Evolutionary conservation across 2,329 filamentous ascomycete species (phyloP), one percentile per base, ranked within the genome.

Genomic region (Claviceps spartinae): DNA sequence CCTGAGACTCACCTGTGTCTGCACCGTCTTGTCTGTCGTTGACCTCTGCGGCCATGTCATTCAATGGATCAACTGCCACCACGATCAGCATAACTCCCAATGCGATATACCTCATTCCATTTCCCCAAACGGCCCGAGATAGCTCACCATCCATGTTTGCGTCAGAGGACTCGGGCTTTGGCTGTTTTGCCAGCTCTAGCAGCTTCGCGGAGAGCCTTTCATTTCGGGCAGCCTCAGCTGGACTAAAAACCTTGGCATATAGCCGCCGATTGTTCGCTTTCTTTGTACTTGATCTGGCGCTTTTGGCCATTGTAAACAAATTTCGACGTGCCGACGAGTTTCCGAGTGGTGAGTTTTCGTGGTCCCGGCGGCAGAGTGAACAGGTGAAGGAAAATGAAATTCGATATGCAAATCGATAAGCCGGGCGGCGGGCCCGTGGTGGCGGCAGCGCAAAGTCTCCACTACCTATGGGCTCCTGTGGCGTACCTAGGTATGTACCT

Each of bases 121-220:
- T 4, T 22, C n/a, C 2, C n/a, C n/a, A 50, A 41, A 44, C 60
- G 14, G 24, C n/a, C 34, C 6, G n/a, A 36, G 44, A 34, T 51
- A 45, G 52, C 59, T 69, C 63, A 58, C 63, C 65, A 49, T 73
- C 69, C 65, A 79, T 76, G 52, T 71, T 72, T 58, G 75, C 68
- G 57, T 79, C 72, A 50, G 69, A 67, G 52, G 70, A 64, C 58
- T 70, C 66, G n/a, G 86, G 82, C 66, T 86, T 88, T 54, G 87
- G 83, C 63, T 89, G 82, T 53, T 83, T 76, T 47, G 85, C 86
- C 60, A 95, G 67, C 65, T 90, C 88, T 62, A 90, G 75, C 54
- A 96, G 75, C 70, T 93, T 95, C 55, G 86, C 85, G 41, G 88
- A 88, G 38, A 96, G 79, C 58, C 91, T 83, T 68, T 90, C 84